These are phyloP conservation scores for Ballota nigra DNA, from an alignment of 257 asterid genomes.

Conservation along the genomic window DNA sequence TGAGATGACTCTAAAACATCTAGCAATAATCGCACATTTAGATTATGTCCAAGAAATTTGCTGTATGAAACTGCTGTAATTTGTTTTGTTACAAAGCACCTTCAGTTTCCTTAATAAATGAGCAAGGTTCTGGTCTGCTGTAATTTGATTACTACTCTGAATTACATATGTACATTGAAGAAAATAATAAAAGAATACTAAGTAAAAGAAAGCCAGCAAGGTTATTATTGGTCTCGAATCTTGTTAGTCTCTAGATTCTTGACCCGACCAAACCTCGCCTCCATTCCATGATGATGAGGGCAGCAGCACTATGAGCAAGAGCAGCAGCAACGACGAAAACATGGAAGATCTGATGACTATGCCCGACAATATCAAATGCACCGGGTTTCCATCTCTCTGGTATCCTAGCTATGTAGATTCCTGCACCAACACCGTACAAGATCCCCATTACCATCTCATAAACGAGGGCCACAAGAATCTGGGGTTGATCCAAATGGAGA, in stretches of 20 bases:
- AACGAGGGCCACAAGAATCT: constrained; percentile 45
- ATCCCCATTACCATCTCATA: constrained; percentile 70
- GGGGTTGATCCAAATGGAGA: constrained; percentile 48
- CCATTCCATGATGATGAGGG: constrained; percentile 77
- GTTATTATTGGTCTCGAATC: background rate
- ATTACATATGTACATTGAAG: background rate
- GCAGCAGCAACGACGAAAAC: constrained; percentile 80
- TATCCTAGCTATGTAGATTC: constrained; percentile 56
- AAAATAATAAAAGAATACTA: background rate
- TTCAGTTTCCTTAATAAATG: constrained; percentile 15
- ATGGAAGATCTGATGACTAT: constrained; percentile 92
- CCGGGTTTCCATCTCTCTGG: constrained; percentile 96
- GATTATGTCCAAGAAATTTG: no score
- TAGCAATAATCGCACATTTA: constrained; percentile 15
- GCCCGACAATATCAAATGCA: constrained; percentile 74
- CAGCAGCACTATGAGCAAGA: constrained; percentile 61
- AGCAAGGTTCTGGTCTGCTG: background rate
- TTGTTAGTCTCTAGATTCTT: background rate
- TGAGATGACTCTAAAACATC: constrained; percentile 12
- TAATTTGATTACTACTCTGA: background rate
- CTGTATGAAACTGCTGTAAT: constrained; percentile 24
- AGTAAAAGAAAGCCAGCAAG: background rate
- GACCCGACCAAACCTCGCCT: constrained; percentile 34
- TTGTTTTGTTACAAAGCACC: constrained; percentile 10
- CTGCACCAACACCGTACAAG: constrained; percentile 63